Percentiles rank a stretch among this genome's conserved stretches.
Evolutionary conservation across 2,329 filamentous ascomycete species (phyloP).

Genomic region (Scedosporium boydii): DNA sequence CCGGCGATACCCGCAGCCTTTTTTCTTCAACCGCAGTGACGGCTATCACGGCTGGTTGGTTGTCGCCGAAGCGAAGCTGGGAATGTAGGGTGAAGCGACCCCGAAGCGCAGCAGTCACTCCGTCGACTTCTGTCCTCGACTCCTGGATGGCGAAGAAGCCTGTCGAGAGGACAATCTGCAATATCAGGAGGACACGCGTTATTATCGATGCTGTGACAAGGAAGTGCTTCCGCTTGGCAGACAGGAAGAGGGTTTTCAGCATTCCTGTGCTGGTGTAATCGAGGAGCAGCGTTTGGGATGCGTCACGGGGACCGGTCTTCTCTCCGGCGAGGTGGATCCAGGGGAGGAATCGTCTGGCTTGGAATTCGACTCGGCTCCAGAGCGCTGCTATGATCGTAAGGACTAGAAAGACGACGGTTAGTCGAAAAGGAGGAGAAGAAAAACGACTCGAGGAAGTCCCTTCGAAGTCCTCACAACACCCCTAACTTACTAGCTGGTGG

Average conservation of each 20-base stretch:
- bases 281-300: slow-evolving; percentile 14
- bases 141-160: slow-evolving; percentile 16
- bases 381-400: slow-evolving; percentile 16
- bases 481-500: slow-evolving; percentile 17
- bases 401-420: slow-evolving; percentile 10
- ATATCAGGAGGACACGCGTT: slow-evolving; percentile 15
- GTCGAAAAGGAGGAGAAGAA: background rate
- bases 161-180: slow-evolving; percentile 18
- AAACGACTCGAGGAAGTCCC: background rate
- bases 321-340: slow-evolving; percentile 17
- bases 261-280: slow-evolving; percentile 17
- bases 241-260: slow-evolving; percentile 13
- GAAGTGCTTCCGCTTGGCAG: slow-evolving; percentile 16
- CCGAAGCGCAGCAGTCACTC: background rate
- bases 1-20: slow-evolving; percentile 12
- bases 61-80: background rate
- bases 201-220: slow-evolving; percentile 15
- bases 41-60: background rate
- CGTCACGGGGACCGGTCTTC: slow-evolving; percentile 8
- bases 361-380: slow-evolving; percentile 18
- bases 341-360: slow-evolving; percentile 17
- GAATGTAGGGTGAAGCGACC: background rate
- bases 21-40: background rate
- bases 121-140: slow-evolving; percentile 11
- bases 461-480: no score